Conservation (phyloP, 2,329 filamentous ascomycete genomes). For the Lasiodiplodia theobromae region DNA sequence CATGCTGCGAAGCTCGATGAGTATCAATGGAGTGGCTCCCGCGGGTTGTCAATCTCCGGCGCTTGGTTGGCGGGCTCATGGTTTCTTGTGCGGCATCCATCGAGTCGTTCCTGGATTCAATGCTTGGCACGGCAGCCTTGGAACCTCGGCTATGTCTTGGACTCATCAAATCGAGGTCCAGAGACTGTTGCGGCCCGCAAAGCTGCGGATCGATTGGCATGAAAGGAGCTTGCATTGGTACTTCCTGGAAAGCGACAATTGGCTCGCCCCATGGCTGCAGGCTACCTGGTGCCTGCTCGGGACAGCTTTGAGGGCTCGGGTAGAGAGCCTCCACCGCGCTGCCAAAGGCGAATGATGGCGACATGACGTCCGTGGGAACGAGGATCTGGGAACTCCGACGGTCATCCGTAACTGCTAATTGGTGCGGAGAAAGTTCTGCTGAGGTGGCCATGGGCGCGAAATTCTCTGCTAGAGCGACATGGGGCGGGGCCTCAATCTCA, state of each 20-base stretch:
- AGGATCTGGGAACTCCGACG: slow-evolving; percentile 11
- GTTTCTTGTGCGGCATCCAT: slow-evolving; percentile 5
- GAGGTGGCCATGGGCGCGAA: not conserved
- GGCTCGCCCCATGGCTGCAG: not conserved
- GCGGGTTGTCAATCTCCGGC: slow-evolving; percentile 9
- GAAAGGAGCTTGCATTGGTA: slow-evolving; percentile 11
- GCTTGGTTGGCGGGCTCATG: slow-evolving; percentile 21
- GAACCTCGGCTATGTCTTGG: not conserved
- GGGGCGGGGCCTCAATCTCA: not conserved
- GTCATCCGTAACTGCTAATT: not conserved
- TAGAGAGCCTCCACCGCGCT: slow-evolving; percentile 19
- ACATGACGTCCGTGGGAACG: not conserved
- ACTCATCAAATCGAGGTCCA: slow-evolving; percentile 5
- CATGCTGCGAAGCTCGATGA: slow-evolving; percentile 6
- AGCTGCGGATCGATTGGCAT: slow-evolving; percentile 29
- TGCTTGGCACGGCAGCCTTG: not conserved
- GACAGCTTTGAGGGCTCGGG: slow-evolving; percentile 26
- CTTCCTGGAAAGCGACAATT: not conserved
- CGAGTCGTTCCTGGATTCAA: slow-evolving; percentile 16
- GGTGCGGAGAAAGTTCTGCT: slow-evolving; percentile 11
- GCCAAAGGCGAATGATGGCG: slow-evolving; percentile 11
- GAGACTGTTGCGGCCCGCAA: slow-evolving; percentile 6
- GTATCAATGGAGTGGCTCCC: slow-evolving; percentile 1
- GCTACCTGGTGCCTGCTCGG: slow-evolving; percentile 10
- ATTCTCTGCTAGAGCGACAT: not conserved